Base-by-base conservation (phyloP, 129 eudicot genomes). In the Centaurea solstitialis region DNA sequence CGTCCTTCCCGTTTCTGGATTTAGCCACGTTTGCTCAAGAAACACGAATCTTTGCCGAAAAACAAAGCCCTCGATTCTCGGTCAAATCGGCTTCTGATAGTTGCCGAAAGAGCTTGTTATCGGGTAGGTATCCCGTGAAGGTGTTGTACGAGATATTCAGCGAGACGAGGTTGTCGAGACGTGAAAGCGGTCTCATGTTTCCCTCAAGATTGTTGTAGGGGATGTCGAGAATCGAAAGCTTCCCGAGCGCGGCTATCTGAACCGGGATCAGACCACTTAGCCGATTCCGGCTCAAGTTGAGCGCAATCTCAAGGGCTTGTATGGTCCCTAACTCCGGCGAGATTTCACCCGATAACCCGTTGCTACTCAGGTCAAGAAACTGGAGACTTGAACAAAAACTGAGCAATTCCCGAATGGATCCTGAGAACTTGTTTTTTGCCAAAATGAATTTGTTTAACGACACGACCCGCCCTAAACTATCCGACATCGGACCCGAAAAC, bases 141-240 rank as follows among this genome's bases (percentile, higher is more conserved):
- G 87, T 89, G 76, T 91, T 91, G 81, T 85, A 78, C 15, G 96
- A 91, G 69, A 91, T 86, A 61, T 91, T 91, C 17, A 91, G 85
- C 11, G 91, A 89, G 9, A 91, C 93, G 2, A 91, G 91, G 75
- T 89, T 91, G 41, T 89, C 91, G 22, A 89, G 88, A 28, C 73
- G 84, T 0, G 93, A 86, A 33, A 91, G 87, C 1, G 93, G 87
- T 76, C 70, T 78, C 75, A 91, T 79, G 81, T 83, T 83, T 41
- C 96, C 96, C 26, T 85, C 83, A 21, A 91, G 87, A 87, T 83
- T 83, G 85, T 91, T 91, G 79, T 87, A 86, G 18, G 96, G 87
- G 61, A 91, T 79, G 85, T 91, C 96, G 23, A 91, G 91, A 68
- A 83, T 85, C 35, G 96, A 91, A 38, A 89, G 91, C 91, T 91